Evolutionary conservation across 306 rosid species (phyloP).

Genomic region (Castanospermum australe): DNA sequence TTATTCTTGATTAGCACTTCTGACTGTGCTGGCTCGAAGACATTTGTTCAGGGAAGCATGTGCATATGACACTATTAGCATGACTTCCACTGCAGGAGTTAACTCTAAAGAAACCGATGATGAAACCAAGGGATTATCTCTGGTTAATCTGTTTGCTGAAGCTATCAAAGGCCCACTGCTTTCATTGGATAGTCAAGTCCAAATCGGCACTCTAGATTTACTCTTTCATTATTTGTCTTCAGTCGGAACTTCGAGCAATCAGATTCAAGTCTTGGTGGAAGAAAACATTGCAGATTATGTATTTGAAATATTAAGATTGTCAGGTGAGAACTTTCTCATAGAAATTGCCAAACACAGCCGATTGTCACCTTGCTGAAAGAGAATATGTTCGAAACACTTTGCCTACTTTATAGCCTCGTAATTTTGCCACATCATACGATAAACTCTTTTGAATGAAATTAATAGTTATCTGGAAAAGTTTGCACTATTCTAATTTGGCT

Average conservation of each 20-base stretch:
- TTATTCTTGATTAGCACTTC: slow-evolving; percentile 56
- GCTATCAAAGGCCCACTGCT: slow-evolving; percentile 95
- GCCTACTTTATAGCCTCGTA: background rate
- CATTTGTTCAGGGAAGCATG: slow-evolving; percentile 54
- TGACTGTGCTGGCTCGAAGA: slow-evolving; percentile 72
- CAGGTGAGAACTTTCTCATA: slow-evolving; percentile 59
- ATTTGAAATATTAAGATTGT: slow-evolving; percentile 85
- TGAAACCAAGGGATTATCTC: slow-evolving; percentile 44
- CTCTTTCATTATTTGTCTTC: slow-evolving; percentile 71
- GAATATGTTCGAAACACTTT: slow-evolving; percentile 1
- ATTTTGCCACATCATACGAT: too few species aligned
- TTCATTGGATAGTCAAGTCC: slow-evolving; percentile 79
- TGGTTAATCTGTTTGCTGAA: slow-evolving; percentile 69
- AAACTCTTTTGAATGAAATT: slow-evolving; percentile 6
- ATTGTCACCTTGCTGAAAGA: background rate
- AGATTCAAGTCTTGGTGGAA: slow-evolving; percentile 73
- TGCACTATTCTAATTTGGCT: slow-evolving; percentile 8
- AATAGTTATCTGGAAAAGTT: slow-evolving; percentile 7
- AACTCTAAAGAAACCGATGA: slow-evolving; percentile 39
- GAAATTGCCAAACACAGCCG: background rate
- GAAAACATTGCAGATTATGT: slow-evolving; percentile 92
- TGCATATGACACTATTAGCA: slow-evolving; percentile 41
- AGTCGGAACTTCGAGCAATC: slow-evolving; percentile 52
- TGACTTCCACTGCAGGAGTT: slow-evolving; percentile 42
- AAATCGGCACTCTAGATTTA: slow-evolving; percentile 66